Evolutionary conservation across 2,329 filamentous ascomycete genomes (phyloP).

Genomic region (Clonostachys chloroleuca): DNA sequence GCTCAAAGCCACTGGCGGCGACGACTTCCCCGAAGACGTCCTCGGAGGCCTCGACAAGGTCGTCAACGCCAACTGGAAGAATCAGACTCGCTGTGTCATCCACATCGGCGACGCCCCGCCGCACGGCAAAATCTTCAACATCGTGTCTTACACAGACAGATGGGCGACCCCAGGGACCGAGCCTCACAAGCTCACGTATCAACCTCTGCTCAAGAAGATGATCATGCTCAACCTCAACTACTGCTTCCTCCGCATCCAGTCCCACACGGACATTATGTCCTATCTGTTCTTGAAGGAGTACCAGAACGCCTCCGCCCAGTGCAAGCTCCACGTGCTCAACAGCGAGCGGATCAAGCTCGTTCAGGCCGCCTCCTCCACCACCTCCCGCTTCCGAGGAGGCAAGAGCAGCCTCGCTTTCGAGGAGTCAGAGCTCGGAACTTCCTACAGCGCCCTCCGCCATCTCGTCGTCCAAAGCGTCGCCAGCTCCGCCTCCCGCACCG

Average conservation of each 20-base stretch:
- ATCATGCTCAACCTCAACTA: neutral
- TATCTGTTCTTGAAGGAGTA: neutral
- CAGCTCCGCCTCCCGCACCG: conserved; percentile 20
- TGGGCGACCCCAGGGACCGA: neutral
- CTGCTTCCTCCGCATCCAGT: neutral
- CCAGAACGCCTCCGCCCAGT: neutral
- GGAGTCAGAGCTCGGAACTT: conserved; percentile 15
- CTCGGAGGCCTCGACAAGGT: conserved; percentile 23
- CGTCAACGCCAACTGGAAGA: conserved; percentile 21
- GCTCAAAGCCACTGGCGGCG: conserved; percentile 11
- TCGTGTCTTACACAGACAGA: neutral
- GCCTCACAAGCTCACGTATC: neutral
- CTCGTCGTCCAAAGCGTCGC: conserved; percentile 20
- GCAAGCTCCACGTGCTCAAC: neutral
- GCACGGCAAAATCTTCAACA: conserved; percentile 1
- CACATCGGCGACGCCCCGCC: conserved; percentile 8
- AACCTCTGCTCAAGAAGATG: neutral
- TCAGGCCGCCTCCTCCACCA: too few species aligned
- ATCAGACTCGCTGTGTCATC: conserved; percentile 18
- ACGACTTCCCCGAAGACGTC: conserved; percentile 26
- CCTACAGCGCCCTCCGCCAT: conserved; percentile 13
- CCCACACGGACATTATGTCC: neutral
- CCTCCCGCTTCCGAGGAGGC: neutral
- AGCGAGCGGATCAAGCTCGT: too few species aligned
- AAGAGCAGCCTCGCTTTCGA: conserved; percentile 8